Conservation (phyloP, 202 grass and related monocot species). For the Zizania palustris region DNA sequence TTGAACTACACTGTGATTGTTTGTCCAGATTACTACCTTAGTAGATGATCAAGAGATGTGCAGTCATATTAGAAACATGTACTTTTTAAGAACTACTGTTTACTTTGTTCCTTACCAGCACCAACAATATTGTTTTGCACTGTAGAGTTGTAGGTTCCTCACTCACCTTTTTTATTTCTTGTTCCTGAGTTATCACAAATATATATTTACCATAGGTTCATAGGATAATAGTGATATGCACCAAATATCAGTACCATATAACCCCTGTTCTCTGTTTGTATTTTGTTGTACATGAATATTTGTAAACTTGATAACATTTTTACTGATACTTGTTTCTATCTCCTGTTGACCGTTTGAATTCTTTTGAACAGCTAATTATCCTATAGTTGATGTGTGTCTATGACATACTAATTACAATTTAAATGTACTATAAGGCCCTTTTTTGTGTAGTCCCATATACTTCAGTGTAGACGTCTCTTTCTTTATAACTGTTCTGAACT, state of each 20-base stretch:
- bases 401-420: background rate
- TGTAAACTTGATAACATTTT: background rate
- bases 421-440: background rate
- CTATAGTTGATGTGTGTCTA: background rate
- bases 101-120: background rate
- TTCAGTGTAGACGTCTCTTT: background rate
- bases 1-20: conserved; percentile 11
- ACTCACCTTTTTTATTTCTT: too few relatives aligned
- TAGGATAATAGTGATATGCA: too few relatives aligned
- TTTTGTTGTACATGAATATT: background rate
- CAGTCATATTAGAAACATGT: background rate
- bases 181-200: too few relatives aligned
- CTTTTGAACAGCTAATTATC: background rate
- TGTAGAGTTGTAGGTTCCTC: too few relatives aligned
- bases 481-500: background rate
- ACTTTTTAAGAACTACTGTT: background rate
- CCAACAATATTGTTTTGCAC: too few relatives aligned
- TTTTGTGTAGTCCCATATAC: background rate
- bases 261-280: background rate
- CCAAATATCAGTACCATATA: background rate
- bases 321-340: background rate
- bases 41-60: background rate
- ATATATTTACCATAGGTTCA: too few relatives aligned
- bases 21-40: conserved; percentile 26
- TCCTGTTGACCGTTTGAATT: background rate